phyloP scores from a whole-genome alignment of 1,284 basidiomycete species.

The Phlebopus sp. region DNA sequence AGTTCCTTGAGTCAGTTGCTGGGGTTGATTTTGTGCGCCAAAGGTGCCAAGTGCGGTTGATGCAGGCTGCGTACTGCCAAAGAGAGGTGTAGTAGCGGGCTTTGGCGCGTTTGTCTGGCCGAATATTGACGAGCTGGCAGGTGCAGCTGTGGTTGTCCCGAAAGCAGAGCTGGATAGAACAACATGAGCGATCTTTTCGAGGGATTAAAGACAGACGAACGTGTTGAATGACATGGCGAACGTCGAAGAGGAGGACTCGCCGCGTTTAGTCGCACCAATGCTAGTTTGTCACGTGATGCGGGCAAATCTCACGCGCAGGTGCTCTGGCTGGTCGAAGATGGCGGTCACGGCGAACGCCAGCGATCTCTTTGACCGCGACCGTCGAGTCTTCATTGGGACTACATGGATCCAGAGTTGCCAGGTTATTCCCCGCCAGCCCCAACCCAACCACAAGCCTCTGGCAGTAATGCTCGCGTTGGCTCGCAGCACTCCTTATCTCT shows the following conservation, averaged over 20 bases:
- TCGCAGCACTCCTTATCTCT: slow-evolving; percentile 37
- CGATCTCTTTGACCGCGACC: too few species aligned
- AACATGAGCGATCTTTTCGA: slow-evolving; percentile 1
- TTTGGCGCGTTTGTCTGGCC: slow-evolving; percentile 30
- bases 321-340: too few species aligned
- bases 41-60: slow-evolving; percentile 22
- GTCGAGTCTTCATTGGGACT: too few species aligned
- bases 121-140: slow-evolving; percentile 31
- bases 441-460: slow-evolving; percentile 2
- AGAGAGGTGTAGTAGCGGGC: slow-evolving; percentile 27
- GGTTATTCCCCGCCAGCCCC: slow-evolving; percentile 10
- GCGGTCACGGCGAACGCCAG: too few species aligned
- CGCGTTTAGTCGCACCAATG: too few species aligned
- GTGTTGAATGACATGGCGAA: slow-evolving; percentile 19
- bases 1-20: slow-evolving; percentile 26
- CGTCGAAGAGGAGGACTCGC: too few species aligned
- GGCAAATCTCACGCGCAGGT: too few species aligned
- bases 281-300: too few species aligned
- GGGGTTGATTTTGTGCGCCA: slow-evolving; percentile 30
- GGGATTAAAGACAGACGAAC: slow-evolving; percentile 10
- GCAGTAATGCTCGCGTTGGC: neutral
- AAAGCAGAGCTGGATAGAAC: slow-evolving; percentile 19
- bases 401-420: slow-evolving; percentile 14
- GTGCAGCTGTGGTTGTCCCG: slow-evolving; percentile 17
- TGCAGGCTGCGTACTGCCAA: slow-evolving; percentile 31